Evolutionary conservation across 2,329 filamentous ascomycete genomes (phyloP).

Genomic region (Sphaerostilbella broomeana): DNA sequence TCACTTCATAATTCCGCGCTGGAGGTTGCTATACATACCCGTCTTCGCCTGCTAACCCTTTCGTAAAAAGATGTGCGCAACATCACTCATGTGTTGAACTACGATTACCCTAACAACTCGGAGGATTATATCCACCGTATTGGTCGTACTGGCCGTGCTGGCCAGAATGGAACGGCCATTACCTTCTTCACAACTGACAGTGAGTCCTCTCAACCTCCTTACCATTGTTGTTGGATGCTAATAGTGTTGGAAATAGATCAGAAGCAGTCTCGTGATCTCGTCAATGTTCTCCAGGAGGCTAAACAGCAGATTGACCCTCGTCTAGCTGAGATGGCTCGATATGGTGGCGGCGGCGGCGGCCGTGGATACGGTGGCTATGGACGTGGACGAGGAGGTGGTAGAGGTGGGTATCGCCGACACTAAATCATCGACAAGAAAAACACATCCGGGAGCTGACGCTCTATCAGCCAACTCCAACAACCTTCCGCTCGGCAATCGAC

Average conservation of each 20-base stretch:
- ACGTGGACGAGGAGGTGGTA: conserved; percentile 51
- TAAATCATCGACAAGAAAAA: conserved; percentile 23
- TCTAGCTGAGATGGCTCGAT: conserved; percentile 92
- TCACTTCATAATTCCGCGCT: conserved; percentile 43
- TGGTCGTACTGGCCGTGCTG: conserved; percentile 92
- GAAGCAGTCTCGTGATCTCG: conserved; percentile 94
- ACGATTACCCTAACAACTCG: conserved; percentile 99
- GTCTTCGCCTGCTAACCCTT: conserved; percentile 70
- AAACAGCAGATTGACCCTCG: conserved; percentile 98
- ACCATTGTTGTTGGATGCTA: conserved; percentile 22
- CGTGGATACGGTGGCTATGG: conserved; percentile 67
- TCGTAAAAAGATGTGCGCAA: conserved; percentile 91
- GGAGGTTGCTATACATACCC: conserved; percentile 53
- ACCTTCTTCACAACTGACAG: conserved; percentile 99
- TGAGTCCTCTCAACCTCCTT: conserved; percentile 51
- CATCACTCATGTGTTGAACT: conserved; percentile 99
- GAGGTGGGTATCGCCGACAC: conserved; percentile 39
- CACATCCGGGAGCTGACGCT: conserved; percentile 30
- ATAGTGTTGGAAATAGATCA: conserved; percentile 53
- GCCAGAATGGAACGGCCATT: conserved; percentile 90
- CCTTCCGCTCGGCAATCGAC: conserved; percentile 42
- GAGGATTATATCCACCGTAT: conserved; percentile 98
- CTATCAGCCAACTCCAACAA: conserved; percentile 43
- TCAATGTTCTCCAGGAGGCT: conserved; percentile 85
- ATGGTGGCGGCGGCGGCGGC: conserved; percentile 73